These are phyloP conservation scores for Cnidoscolus chayamansa DNA, from an alignment of 441 rosid genomes.

Conservation along the genomic window DNA sequence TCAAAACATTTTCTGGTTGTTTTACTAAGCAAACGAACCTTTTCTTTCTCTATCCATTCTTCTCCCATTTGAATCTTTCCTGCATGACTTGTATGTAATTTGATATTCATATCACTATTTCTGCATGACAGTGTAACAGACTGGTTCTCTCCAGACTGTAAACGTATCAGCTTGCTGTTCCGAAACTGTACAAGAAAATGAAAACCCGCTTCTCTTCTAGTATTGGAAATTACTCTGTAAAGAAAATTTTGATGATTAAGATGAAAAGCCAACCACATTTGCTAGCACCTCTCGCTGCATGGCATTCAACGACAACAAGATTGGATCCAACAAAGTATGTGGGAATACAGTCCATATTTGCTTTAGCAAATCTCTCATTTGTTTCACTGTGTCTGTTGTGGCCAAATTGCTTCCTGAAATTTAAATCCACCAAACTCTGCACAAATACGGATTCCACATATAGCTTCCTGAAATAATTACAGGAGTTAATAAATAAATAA, in stretches of 20 bases:
- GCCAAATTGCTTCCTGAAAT: slow-evolving; percentile 34
- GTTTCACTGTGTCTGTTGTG: neutral
- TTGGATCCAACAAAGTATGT: neutral
- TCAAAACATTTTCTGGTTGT: too few species aligned
- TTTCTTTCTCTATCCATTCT: too few species aligned
- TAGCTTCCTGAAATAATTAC: slow-evolving; percentile 57
- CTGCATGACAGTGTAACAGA: too few species aligned
- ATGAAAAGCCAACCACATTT: neutral
- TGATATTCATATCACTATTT: too few species aligned
- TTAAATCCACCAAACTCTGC: slow-evolving; percentile 77
- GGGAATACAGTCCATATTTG: neutral
- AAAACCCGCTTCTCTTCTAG: neutral
- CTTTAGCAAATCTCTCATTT: slow-evolving; percentile 6
- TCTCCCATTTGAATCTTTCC: too few species aligned
- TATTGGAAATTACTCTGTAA: neutral
- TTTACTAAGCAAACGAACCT: too few species aligned
- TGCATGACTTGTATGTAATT: too few species aligned
- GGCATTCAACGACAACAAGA: neutral
- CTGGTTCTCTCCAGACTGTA: neutral
- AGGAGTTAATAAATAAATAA: neutral
- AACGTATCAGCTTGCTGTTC: neutral
- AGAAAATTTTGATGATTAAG: neutral
- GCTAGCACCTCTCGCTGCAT: neutral
- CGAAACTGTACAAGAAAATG: neutral
- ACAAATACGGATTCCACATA: slow-evolving; percentile 79